phyloP scores from a whole-genome alignment of 441 rosid genomes.

The Arabidopsis lyrata region DNA sequence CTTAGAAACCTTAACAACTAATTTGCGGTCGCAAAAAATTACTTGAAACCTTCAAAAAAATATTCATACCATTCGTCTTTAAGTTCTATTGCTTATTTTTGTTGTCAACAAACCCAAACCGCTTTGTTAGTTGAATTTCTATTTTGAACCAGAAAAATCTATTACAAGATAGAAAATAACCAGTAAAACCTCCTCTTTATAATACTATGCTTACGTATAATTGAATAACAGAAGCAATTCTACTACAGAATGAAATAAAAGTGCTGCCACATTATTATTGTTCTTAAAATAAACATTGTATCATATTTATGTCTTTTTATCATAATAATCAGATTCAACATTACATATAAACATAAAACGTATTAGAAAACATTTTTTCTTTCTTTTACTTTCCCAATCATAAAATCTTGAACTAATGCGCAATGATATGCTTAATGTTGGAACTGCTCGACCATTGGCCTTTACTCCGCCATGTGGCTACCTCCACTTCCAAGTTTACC shows the following conservation, averaged over 20 bases:
- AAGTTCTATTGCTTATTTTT: not conserved
- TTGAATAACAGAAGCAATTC: not conserved
- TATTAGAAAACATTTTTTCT: not conserved
- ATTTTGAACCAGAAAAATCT: not conserved
- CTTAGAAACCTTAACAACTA: not conserved
- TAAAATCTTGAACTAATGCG: conserved; percentile 16
- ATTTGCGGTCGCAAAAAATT: not conserved
- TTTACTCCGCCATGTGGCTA: not conserved
- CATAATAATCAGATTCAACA: conserved; percentile 20
- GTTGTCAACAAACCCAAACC: not conserved
- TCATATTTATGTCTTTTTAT: not conserved
- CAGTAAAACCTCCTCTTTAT: not conserved
- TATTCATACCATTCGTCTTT: not conserved
- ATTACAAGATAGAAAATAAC: not conserved
- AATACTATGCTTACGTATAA: not conserved
- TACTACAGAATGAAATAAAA: not conserved
- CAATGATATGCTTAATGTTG: conserved; percentile 7
- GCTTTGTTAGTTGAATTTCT: not conserved
- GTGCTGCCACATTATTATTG: not conserved
- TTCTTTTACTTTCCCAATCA: not conserved
- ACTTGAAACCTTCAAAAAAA: not conserved
- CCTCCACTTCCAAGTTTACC: not conserved
- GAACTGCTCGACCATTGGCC: not conserved
- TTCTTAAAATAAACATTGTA: conserved; percentile 9
- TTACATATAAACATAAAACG: conserved; percentile 18